Percentiles rank a stretch among this genome's conserved stretches.
Evolutionary conservation across 768 basidiomycete species (phyloP).

Genomic region (Boletales sp.): DNA sequence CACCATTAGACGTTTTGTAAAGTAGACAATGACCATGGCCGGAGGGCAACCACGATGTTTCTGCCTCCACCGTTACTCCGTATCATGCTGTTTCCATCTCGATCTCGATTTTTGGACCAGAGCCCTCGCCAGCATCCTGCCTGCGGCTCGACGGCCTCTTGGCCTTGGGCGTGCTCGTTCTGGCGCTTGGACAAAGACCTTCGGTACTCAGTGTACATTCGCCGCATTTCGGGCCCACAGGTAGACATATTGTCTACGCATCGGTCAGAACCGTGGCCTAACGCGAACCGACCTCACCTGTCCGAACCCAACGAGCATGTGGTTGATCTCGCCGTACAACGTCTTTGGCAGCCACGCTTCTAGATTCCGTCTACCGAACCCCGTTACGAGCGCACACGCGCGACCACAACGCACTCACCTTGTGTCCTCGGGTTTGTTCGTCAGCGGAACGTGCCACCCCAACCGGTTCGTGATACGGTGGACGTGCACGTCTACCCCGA

Average conservation of each 20-base stretch:
- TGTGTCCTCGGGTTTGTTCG: constrained; percentile 86
- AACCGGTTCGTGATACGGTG: constrained; percentile 92
- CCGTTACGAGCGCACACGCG: not conserved
- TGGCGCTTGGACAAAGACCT: constrained; percentile 67
- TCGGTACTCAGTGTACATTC: constrained; percentile 53
- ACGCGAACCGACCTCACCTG: constrained; percentile 47
- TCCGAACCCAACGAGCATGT: constrained; percentile 79
- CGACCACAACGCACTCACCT: constrained; percentile 40
- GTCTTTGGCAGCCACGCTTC: constrained; percentile 82
- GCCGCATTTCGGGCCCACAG: constrained; percentile 63
- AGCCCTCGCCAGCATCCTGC: too few species aligned
- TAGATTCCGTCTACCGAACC: constrained; percentile 58
- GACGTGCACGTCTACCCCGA: constrained; percentile 95
- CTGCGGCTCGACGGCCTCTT: not conserved
- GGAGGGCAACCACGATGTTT: too few species aligned
- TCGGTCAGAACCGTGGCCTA: not conserved
- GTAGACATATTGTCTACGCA: constrained; percentile 66
- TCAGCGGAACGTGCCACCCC: constrained; percentile 86
- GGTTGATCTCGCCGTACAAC: constrained; percentile 73
- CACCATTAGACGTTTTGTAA: too few species aligned
- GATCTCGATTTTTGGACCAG: constrained; percentile 39
- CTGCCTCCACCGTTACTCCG: too few species aligned
- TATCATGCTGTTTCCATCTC: constrained; percentile 30
- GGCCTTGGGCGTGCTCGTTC: constrained; percentile 11
- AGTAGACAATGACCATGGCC: too few species aligned